Base-by-base conservation (phyloP, 805 yeast genomes). In the Clavispora asparagi region DNA sequence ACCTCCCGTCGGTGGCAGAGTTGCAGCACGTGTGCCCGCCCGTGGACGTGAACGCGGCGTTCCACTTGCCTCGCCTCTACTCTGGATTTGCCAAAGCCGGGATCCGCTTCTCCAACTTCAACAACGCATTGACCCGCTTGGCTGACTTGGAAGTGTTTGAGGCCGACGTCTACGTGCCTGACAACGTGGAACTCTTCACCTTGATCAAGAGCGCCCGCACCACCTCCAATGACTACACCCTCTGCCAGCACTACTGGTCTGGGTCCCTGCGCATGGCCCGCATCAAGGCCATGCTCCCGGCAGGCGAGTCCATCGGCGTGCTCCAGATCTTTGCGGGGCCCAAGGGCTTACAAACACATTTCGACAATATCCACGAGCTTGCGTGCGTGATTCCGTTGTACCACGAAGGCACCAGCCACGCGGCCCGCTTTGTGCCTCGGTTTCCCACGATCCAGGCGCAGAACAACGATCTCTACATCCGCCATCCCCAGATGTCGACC, bases 11-110 rank as follows among this genome's bases (percentile, higher is more conserved):
- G 14, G 81, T 81, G 47, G 80, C 80, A 38, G 84, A 80, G 49
- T 84, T 87, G 52, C 99, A 94, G 64, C 96, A 87, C 65, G 79
- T 92, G 17, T 75, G 79, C 28, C 98, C 97, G 4, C 87, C 95
- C 3, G 69, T 92, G 50, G 91, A 87, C 50, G 85, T 86, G 31
- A 75, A 81, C 52, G 79, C 85, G 19, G 91, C 94, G 13, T 74
- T 88, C 48, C 80, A 89, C 40, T 70, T 92, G 41, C 99, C 99
- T 0, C 77, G 95, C 28, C 79, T 85, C n/a, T 87, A 89, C 58
- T 91, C 96, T 0, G 85, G 88, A 0, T 89, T 85, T 57, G 80
- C 85, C 62, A 71, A 68, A 35, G 78, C 81, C 58, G 71, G 74
- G 1, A 61, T 92, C 37, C 71, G 73, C 48, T 74, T 90, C 44